Percentiles rank a stretch among this genome's conserved stretches.
Evolutionary conservation across 257 asterid species (phyloP).

Genomic region (Cruciata laevipes): DNA sequence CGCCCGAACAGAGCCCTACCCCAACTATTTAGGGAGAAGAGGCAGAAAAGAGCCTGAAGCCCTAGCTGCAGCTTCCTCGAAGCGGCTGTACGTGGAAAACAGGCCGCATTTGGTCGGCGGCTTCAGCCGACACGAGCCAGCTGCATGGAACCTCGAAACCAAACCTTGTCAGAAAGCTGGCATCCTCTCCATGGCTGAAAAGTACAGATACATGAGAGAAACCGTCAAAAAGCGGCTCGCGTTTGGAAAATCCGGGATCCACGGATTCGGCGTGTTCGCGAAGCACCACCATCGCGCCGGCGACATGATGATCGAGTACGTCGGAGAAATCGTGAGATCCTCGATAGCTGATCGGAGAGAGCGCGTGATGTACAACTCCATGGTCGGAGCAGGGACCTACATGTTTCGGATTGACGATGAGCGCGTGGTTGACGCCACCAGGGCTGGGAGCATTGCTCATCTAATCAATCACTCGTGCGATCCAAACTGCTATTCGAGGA

Average conservation of each 20-base stretch:
- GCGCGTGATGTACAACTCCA: slow-evolving; percentile 71
- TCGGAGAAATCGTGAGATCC: slow-evolving; percentile 86
- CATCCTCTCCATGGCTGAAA: slow-evolving; percentile 75
- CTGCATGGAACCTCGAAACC: slow-evolving; percentile 34
- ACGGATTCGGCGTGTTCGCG: slow-evolving; percentile 91
- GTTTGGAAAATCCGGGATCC: slow-evolving; percentile 90
- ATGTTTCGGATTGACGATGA: slow-evolving; percentile 88
- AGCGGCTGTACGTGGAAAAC: slow-evolving; percentile 84
- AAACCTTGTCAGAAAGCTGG: slow-evolving; percentile 43
- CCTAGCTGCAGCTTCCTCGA: slow-evolving; percentile 60
- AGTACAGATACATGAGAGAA: slow-evolving; percentile 72
- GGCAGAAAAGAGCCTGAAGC: slow-evolving; percentile 69
- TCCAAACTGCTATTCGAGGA: slow-evolving; percentile 91
- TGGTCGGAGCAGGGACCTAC: slow-evolving; percentile 99
- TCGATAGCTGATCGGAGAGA: slow-evolving; percentile 94
- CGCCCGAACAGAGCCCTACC: slow-evolving; percentile 80
- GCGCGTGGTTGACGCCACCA: slow-evolving; percentile 93
- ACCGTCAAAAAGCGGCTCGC: slow-evolving; percentile 69
- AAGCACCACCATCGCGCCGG: slow-evolving; percentile 82
- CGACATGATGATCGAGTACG: slow-evolving; percentile 94
- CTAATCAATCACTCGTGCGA: slow-evolving; percentile 97
- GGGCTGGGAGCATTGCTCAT: slow-evolving; percentile 96
- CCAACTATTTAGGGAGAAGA: slow-evolving; percentile 45
- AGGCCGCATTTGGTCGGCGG: slow-evolving; percentile 86
- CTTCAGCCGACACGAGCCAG: slow-evolving; percentile 58